These are phyloP conservation scores for Pistacia vera DNA, from an alignment of 345 rosid species.

Conservation along the genomic window DNA sequence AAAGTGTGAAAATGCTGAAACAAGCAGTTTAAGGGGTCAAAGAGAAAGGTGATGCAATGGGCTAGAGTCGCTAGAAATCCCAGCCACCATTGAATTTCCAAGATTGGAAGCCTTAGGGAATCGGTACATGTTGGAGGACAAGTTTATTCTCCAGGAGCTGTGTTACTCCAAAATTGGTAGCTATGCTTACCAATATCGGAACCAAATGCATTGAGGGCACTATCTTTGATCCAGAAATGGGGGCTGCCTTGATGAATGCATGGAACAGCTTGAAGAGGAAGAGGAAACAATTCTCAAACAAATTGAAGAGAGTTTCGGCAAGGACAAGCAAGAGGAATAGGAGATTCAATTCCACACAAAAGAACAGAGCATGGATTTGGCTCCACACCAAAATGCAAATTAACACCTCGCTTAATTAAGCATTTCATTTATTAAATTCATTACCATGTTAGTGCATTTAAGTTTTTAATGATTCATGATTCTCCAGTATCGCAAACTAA, in stretches of 20 bases:
- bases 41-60: constrained; percentile 34
- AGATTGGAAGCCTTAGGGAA: constrained; percentile 30
- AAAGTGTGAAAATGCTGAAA: neutral
- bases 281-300: constrained; percentile 40
- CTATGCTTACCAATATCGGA: constrained; percentile 11
- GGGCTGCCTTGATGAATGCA: constrained; percentile 35
- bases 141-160: constrained; percentile 32
- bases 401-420: too few relatives aligned
- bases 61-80: constrained; percentile 34
- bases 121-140: constrained; percentile 31
- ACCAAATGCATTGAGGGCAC: constrained; percentile 8
- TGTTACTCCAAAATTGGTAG: constrained; percentile 45
- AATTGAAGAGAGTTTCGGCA: constrained; percentile 24
- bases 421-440: too few relatives aligned
- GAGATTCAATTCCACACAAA: constrained; percentile 8
- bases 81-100: constrained; percentile 30
- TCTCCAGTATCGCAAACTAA: too few relatives aligned
- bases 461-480: too few relatives aligned
- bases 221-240: constrained; percentile 36
- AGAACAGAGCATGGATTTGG: neutral
- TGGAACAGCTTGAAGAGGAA: constrained; percentile 48
- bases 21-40: constrained; percentile 15
- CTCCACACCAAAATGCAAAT: too few relatives aligned
- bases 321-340: constrained; percentile 17
- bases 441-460: too few relatives aligned